Percentiles rank a stretch among this genome's conserved stretches.
Evolutionary conservation across 768 basidiomycete species (phyloP).

Genomic region (Pleurotus giganteus): DNA sequence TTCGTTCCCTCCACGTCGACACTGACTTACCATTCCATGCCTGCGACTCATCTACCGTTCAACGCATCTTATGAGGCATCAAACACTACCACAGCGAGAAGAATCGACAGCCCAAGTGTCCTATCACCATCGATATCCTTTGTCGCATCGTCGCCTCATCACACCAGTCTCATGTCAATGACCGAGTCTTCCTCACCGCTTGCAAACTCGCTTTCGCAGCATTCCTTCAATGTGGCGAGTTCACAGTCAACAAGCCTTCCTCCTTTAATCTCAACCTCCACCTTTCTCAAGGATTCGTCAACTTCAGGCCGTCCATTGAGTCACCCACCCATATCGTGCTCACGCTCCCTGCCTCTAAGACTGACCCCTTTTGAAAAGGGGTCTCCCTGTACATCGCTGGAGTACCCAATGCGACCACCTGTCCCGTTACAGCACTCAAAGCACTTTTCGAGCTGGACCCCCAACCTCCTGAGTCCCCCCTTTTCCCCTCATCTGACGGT

Average conservation of each 20-base stretch:
- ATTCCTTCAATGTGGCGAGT: too few species aligned
- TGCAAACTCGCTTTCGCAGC: too few species aligned
- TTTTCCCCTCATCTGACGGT: slow-evolving; percentile 13
- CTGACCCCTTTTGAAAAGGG: too few species aligned
- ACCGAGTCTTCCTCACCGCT: too few species aligned
- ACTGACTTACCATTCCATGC: too few species aligned
- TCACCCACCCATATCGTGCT: too few species aligned
- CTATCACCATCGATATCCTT: not conserved
- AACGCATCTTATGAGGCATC: not conserved
- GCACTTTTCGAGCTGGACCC: slow-evolving; percentile 1
- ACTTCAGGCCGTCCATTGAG: not conserved
- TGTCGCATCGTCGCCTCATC: not conserved
- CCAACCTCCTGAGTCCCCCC: slow-evolving; percentile 10
- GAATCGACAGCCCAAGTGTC: not conserved
- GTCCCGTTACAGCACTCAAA: slow-evolving; percentile 15
- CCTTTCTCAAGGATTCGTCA: not conserved
- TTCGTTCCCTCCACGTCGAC: too few species aligned
- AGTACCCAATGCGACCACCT: slow-evolving; percentile 15
- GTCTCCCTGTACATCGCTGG: slow-evolving; percentile 15
- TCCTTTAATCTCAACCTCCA: not conserved
- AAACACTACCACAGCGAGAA: not conserved
- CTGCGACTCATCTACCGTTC: not conserved
- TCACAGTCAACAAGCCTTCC: too few species aligned
- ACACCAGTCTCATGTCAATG: not conserved
- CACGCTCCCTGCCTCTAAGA: too few species aligned